Base-by-base conservation (phyloP, 1,284 basidiomycete genomes). In the Apiotrichum akiyoshidainum region DNA sequence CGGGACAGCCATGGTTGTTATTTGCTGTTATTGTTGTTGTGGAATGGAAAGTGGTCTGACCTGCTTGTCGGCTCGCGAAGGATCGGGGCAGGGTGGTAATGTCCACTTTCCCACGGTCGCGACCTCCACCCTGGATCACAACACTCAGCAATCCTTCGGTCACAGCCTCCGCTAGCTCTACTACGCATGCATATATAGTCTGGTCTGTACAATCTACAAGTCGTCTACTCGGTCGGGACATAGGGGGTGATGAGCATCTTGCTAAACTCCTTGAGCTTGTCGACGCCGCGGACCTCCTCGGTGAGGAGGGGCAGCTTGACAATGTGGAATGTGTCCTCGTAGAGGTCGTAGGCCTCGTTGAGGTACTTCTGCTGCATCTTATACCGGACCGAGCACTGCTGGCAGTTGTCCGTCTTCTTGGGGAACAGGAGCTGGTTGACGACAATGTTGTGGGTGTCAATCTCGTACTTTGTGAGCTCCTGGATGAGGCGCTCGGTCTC, bases 281-380 rank as follows among this genome's bases (percentile, higher is more conserved):
- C 89, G 0, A 92, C 89, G 4, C 95, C 95, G 67, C 96, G 84
- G 5, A 99, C 93, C 79, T 99, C 96, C 75, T 98, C 93, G 6
- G 94, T 98, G 59, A 98, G 84, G 40, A 99, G 81, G 3, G 95
- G 95, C 57, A 99, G 85, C 74, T 88, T 86, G 46, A 96, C 80
- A 69, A 97, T 94, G 75, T 97, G 92, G 86, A 97, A 97, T 75
- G 95, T 94, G 73, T 97, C 91, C 78, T 92, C 90, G 73, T 96
- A 96, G 57, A 96, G 86, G 73, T 96, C 92, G 76, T 95, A 90
- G 31, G 93, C 92, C 80, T 96, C 93, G 55, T 82, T 83, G 34
- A 97, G 85, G 76, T 97, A 97, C 78, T 96, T 97, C 78, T 94
- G 91, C 79, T 97, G 95, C 93, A 99, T 99, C 80, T 89, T 89